Percentiles rank a stretch among this genome's conserved stretches.
Evolutionary conservation across 805 yeast genomes (phyloP).

Genomic region (Maudiozyma pseudohumilis): DNA sequence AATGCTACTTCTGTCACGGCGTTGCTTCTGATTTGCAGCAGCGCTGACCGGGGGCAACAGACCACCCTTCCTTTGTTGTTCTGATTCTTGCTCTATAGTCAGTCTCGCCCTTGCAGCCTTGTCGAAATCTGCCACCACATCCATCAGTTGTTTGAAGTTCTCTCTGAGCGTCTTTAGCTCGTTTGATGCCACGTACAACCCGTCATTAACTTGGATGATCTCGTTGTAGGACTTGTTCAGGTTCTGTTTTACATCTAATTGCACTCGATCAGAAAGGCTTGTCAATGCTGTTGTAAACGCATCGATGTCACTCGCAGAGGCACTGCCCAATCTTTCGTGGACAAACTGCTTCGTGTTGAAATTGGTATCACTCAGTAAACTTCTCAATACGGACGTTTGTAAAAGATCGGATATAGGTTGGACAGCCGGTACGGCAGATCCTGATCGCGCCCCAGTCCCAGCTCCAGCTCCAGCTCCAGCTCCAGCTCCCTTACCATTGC

Average conservation of each 20-base stretch:
- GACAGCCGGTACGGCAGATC: not conserved
- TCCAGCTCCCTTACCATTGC: not conserved
- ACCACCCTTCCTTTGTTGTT: conserved; percentile 4
- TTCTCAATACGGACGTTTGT: conserved; percentile 3
- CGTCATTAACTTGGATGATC: conserved; percentile 48
- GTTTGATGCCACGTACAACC: conserved; percentile 51
- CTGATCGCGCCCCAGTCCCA: too few species aligned
- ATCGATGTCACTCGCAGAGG: conserved; percentile 65
- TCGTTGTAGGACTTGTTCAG: conserved; percentile 55
- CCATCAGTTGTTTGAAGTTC: conserved; percentile 49
- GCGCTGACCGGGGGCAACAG: conserved; percentile 15
- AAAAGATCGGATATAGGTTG: conserved; percentile 2
- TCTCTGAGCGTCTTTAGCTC: conserved; percentile 55
- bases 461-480: not conserved
- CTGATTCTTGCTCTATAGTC: conserved; percentile 31
- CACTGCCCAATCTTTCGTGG: conserved; percentile 43
- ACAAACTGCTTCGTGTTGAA: conserved; percentile 44
- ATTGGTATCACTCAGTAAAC: conserved; percentile 29
- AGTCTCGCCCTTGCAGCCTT: conserved; percentile 52
- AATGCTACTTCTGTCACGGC: conserved; percentile 57
- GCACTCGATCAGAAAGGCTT: conserved; percentile 40
- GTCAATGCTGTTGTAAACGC: conserved; percentile 49
- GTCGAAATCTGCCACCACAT: conserved; percentile 48
- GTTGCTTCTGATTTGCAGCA: conserved; percentile 6
- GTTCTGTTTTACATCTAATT: conserved; percentile 46